Percentiles rank a stretch among this genome's conserved stretches.
Conservation (phyloP, 2,329 filamentous ascomycete species). For the Fusarium decemcellulare region DNA sequence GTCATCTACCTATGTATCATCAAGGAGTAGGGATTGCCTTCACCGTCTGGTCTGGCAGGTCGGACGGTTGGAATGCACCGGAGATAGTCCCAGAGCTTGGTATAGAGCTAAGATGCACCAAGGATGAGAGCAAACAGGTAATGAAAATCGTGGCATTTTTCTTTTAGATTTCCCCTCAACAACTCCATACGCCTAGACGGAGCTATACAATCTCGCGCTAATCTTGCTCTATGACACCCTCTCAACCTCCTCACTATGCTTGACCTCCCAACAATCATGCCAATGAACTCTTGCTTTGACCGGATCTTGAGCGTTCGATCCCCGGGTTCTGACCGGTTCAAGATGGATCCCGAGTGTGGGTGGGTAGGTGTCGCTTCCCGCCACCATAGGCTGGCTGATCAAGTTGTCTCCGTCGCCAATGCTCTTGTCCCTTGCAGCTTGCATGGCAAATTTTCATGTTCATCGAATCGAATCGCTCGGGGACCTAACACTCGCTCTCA, state of each 20-base stretch:
- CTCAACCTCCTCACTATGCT: constrained; percentile 17
- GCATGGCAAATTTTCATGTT: constrained; percentile 35
- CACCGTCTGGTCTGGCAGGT: constrained; percentile 4
- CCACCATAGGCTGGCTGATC: constrained; percentile 25
- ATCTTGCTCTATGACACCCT: constrained; percentile 12
- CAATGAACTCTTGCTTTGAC: constrained; percentile 21
- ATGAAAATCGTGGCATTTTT: constrained; percentile 28
- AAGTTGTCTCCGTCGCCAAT: constrained; percentile 22
- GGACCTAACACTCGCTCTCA: constrained; percentile 14
- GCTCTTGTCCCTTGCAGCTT: constrained; percentile 44
- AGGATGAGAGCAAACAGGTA: constrained; percentile 7
- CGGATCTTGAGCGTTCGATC: constrained; percentile 4
- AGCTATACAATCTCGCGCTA: constrained; percentile 43
- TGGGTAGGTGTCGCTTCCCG: constrained; percentile 7
- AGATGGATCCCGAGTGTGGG: constrained; percentile 10
- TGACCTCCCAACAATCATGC: constrained; percentile 17
- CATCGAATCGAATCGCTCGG: constrained; percentile 19
- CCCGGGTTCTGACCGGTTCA: constrained; percentile 8
- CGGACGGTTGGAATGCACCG: background rate
- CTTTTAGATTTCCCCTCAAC: constrained; percentile 35
- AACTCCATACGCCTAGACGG: constrained; percentile 39
- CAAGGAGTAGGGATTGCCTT: background rate
- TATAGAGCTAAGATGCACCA: background rate
- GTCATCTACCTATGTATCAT: background rate
- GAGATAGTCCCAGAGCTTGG: background rate